Evolutionary conservation across 768 basidiomycete genomes (phyloP).

Genomic region (Agaricus bisporus): DNA sequence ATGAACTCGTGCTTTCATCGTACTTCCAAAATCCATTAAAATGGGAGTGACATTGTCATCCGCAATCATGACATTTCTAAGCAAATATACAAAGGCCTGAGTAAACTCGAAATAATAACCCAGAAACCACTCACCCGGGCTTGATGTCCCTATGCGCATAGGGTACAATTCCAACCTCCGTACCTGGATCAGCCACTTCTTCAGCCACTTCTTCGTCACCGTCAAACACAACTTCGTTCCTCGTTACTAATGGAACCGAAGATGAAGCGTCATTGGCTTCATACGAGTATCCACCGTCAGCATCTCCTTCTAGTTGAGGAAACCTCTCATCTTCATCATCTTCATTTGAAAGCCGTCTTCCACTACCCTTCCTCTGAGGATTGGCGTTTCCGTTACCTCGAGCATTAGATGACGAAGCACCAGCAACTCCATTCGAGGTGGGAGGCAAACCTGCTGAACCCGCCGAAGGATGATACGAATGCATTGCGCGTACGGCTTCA

Average conservation of each 20-base stretch:
- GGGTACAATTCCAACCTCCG: conserved; percentile 59
- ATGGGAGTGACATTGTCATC: conserved; percentile 86
- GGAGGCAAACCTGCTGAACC: conserved; percentile 26
- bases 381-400: conserved; percentile 7
- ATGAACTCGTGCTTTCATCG: conserved; percentile 76
- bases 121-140: conserved; percentile 65
- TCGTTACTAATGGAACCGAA: conserved; percentile 57
- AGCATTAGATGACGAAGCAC: neutral
- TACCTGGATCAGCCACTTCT: conserved; percentile 25
- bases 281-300: conserved; percentile 71
- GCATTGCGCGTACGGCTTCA: conserved; percentile 91
- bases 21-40: conserved; percentile 97
- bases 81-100: neutral
- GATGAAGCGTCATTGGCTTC: conserved; percentile 23
- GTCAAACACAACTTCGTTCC: conserved; percentile 66
- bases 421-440: conserved; percentile 2
- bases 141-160: conserved; percentile 98
- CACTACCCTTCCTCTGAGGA: conserved; percentile 15
- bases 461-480: conserved; percentile 64
- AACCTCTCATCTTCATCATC: conserved; percentile 57
- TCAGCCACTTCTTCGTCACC: conserved; percentile 67
- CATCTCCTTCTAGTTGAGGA: conserved; percentile 71
- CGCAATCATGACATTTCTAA: conserved; percentile 92
- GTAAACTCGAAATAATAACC: neutral
- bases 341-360: conserved; percentile 25